phyloP scores from a whole-genome alignment of 306 rosid species.

The Prunus padus region DNA sequence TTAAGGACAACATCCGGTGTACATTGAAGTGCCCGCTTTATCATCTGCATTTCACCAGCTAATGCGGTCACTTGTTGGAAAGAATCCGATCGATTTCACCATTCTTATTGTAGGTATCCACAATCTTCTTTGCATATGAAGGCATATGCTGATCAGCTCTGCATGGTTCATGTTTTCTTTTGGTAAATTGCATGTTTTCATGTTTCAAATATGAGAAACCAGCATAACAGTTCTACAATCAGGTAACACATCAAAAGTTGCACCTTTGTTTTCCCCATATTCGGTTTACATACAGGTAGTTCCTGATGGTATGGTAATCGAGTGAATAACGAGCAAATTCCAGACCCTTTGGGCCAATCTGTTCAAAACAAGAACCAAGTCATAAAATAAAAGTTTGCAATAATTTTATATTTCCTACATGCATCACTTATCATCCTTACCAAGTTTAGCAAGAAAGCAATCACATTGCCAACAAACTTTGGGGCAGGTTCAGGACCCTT shows the following conservation, averaged over 20 bases:
- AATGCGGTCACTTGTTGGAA: constrained; percentile 44
- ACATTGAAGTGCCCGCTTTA: constrained; percentile 1
- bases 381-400: constrained; percentile 4
- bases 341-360: constrained; percentile 94
- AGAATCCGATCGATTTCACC: constrained; percentile 79
- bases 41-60: constrained; percentile 1
- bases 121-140: constrained; percentile 78
- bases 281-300: constrained; percentile 71
- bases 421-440: constrained; percentile 36
- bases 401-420: constrained; percentile 5
- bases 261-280: constrained; percentile 93
- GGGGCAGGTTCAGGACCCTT: constrained; percentile 95
- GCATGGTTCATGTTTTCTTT: constrained; percentile 37
- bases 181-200: constrained; percentile 46
- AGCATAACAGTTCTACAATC: constrained; percentile 4
- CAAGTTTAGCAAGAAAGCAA: constrained; percentile 87
- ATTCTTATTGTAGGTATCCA: constrained; percentile 79
- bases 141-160: constrained; percentile 90
- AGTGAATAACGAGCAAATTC: constrained; percentile 96
- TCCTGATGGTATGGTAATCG: constrained; percentile 94
- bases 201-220: constrained; percentile 16
- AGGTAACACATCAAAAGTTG: neutral
- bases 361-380: constrained; percentile 24
- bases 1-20: constrained; percentile 1
- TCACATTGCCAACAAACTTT: constrained; percentile 69